phyloP scores from a whole-genome alignment of 345 rosid species.

The Cardamine resedifolia region DNA sequence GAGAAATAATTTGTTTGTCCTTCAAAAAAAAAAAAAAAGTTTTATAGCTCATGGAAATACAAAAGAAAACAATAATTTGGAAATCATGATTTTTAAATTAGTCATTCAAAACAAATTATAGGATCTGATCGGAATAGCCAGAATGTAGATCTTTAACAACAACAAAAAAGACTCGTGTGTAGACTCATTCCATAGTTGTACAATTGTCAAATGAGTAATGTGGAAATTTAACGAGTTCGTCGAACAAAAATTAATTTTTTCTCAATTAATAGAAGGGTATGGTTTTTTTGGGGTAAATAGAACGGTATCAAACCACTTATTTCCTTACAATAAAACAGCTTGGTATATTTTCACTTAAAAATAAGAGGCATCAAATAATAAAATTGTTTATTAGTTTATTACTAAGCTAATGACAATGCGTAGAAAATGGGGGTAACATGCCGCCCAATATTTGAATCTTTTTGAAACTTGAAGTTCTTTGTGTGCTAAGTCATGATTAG shows the following conservation, averaged over 20 bases:
- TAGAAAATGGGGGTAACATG: constrained; percentile 29
- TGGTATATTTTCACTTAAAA: not conserved
- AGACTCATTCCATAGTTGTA: not conserved
- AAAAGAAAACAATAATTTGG: not conserved
- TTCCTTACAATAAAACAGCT: not conserved
- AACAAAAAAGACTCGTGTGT: not conserved
- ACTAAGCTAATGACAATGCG: constrained; percentile 8
- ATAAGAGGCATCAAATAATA: not conserved
- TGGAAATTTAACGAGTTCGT: not conserved
- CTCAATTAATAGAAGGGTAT: not conserved
- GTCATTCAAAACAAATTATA: not conserved
- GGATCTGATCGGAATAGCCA: not conserved
- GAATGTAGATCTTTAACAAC: not conserved
- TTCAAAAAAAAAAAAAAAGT: not conserved
- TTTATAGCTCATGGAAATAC: not conserved
- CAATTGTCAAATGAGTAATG: not conserved
- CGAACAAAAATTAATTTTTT: not conserved
- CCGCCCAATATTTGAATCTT: constrained; percentile 29
- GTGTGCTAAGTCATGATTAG: constrained; percentile 28
- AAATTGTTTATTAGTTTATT: not conserved
- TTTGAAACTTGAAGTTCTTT: constrained; percentile 27
- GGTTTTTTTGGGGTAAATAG: too few relatives aligned
- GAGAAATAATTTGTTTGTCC: not conserved
- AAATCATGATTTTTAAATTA: not conserved
- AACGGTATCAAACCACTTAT: not conserved